Conservation (phyloP, 441 rosid species). For the Erysimum pusillum region DNA sequence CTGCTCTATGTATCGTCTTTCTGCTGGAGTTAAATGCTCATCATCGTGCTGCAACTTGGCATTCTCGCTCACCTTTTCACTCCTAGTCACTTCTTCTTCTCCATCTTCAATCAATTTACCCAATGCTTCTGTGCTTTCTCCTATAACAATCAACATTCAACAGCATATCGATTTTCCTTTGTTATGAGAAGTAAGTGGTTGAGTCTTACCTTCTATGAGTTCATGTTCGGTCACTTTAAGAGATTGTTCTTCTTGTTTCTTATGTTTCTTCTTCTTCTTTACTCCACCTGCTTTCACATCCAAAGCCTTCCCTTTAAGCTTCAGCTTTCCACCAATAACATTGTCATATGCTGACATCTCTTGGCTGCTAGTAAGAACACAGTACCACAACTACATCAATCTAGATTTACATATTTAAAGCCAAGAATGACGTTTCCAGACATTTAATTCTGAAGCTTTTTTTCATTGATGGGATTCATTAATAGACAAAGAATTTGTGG, state of each 20-base stretch:
- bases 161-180: neutral
- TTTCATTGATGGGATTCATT: neutral
- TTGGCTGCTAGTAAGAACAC: constrained; percentile 36
- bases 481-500: neutral
- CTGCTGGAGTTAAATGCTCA: constrained; percentile 61
- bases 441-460: neutral
- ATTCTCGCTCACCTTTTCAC: constrained; percentile 45
- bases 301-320: constrained; percentile 93
- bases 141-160: constrained; percentile 42
- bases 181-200: constrained; percentile 4
- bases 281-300: constrained; percentile 89
- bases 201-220: constrained; percentile 57
- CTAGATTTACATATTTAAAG: neutral
- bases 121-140: constrained; percentile 43
- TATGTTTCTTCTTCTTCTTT: constrained; percentile 80
- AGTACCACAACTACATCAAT: neutral
- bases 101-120: constrained; percentile 46
- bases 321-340: constrained; percentile 84
- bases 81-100: constrained; percentile 40
- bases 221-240: constrained; percentile 53
- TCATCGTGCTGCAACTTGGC: constrained; percentile 40
- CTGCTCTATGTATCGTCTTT: constrained; percentile 66
- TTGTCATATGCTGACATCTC: constrained; percentile 81
- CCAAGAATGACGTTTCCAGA: constrained; percentile 5
- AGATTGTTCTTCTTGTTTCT: constrained; percentile 55